A percentile compares a stretch with the other conserved stretches of the same genome.
Conservation (phyloP, 257 asterid species). For the Leonotis leonurus region DNA sequence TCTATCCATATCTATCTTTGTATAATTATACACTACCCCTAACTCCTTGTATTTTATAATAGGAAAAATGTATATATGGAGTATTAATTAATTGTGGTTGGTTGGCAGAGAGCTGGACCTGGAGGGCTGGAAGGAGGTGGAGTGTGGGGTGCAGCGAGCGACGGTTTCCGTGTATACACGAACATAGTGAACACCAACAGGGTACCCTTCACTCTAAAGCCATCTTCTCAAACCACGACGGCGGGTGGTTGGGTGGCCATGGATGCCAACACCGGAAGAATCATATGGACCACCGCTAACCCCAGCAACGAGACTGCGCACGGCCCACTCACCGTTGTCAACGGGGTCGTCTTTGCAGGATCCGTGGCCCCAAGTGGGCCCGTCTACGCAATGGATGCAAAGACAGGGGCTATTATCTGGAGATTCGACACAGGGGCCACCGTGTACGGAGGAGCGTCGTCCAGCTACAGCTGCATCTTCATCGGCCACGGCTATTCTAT, state of each 20-base stretch:
- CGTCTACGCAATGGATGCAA: slow-evolving; percentile 65
- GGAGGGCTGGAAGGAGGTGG: slow-evolving; percentile 70
- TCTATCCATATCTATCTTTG: too few species aligned
- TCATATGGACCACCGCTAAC: slow-evolving; percentile 68
- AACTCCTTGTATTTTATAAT: too few species aligned
- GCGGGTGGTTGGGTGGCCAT: slow-evolving; percentile 82
- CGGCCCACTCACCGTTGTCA: slow-evolving; percentile 59
- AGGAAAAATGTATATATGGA: too few species aligned
- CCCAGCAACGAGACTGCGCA: slow-evolving; percentile 63
- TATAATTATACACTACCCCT: too few species aligned
- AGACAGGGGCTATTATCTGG: slow-evolving; percentile 53
- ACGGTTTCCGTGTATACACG: slow-evolving; percentile 52
- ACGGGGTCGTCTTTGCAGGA: slow-evolving; percentile 64
- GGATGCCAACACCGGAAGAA: slow-evolving; percentile 55
- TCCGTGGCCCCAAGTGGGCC: slow-evolving; percentile 61
- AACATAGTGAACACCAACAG: slow-evolving; percentile 45
- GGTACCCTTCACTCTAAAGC: slow-evolving; percentile 44
- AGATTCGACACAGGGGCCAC: slow-evolving; percentile 52
- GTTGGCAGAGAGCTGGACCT: slow-evolving; percentile 57
- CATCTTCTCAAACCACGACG: slow-evolving; percentile 41
- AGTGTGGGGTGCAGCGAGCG: slow-evolving; percentile 75
- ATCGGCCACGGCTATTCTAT: slow-evolving; percentile 64
- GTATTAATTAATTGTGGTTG: too few species aligned
- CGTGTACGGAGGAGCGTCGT: slow-evolving; percentile 69
- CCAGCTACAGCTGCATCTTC: slow-evolving; percentile 62